phyloP scores from a whole-genome alignment of 2,329 filamentous ascomycete genomes.

The Ophiognomonia clavigignenti-juglandacearum region DNA sequence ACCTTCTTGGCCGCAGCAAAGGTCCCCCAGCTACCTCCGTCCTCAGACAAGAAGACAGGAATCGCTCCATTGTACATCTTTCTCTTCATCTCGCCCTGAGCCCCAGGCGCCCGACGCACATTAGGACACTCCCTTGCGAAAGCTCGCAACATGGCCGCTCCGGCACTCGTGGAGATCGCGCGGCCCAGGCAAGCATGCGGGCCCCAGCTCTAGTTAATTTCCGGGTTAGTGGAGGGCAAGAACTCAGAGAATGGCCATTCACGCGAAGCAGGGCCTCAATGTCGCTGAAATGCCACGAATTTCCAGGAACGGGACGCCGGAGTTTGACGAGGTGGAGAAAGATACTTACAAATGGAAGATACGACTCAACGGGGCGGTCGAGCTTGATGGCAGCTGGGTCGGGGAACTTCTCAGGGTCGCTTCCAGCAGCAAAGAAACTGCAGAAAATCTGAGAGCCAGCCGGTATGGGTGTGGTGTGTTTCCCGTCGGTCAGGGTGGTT shows the following conservation, averaged over 20 bases:
- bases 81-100: neutral
- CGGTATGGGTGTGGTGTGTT: neutral
- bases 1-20: slow-evolving; percentile 1
- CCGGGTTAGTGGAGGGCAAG: neutral
- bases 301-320: too few relatives aligned
- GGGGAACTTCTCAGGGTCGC: slow-evolving; percentile 1
- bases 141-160: neutral
- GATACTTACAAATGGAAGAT: neutral
- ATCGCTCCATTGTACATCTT: neutral
- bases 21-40: neutral
- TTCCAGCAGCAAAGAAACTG: neutral
- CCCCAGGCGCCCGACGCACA: neutral
- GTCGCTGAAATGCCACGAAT: too few relatives aligned
- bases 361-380: slow-evolving; percentile 1
- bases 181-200: neutral
- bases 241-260: too few relatives aligned
- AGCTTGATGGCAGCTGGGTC: neutral
- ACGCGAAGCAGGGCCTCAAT: too few relatives aligned
- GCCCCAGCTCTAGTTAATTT: neutral
- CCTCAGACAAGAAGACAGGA: slow-evolving; percentile 2
- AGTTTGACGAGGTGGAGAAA: neutral
- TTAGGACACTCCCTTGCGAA: slow-evolving; percentile 1
- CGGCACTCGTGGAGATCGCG: neutral
- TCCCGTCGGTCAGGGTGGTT: neutral
- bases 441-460: slow-evolving; percentile 1